Base-by-base conservation (phyloP, 2,329 filamentous ascomycete species). In the Xylariaceae sp. region DNA sequence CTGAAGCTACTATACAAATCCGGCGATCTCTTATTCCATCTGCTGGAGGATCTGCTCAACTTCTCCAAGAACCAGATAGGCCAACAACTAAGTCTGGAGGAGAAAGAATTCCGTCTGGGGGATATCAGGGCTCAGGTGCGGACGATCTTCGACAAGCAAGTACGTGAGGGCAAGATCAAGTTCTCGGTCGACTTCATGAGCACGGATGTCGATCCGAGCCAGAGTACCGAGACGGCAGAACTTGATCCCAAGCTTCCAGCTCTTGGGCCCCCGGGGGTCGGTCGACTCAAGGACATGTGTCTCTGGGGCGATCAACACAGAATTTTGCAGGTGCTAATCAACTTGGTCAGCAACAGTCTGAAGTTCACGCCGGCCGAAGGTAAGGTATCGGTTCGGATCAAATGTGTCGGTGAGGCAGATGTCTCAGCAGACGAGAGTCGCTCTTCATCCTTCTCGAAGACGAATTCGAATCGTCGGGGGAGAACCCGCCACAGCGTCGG, bases 21-120 rank as follows among this genome's bases (percentile, higher is more conserved):
- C 15, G 86, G 77, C 15, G 89, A 95, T 54, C 60, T 94, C 5
- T 62, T 95, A 6, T 66, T 94, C 3, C 88, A 94, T 51, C 71
- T 95, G 2, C 67, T 95, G 6, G 92, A 92, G 25, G 89, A 95
- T 62, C 68, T 95, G 4, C 63, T 95, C 24, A 94, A 85, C 22
- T 95, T 95, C 60, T 92, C 85, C 53, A 94, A 94, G 60, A 94
- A 95, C 51, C 87, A 94, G 57, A 88, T 94, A 32, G 88, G 87
- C 3, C 84, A 93, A 47, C 79, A 89, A 41, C 65, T 94, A 27
- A 80, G 68, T 25, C 65, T 94, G 1, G 87, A 94, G 47, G 82
- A 93, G 54, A 84, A 77, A 40, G 88, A 94, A 48, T 95, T 95
- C 49, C 70, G 81, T 7, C 55, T 95, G 18, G 78, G 79, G n/a